These are phyloP conservation scores for Fraxinus sp. DNA, from an alignment of 305 asterid genomes.

Conservation along the genomic window DNA sequence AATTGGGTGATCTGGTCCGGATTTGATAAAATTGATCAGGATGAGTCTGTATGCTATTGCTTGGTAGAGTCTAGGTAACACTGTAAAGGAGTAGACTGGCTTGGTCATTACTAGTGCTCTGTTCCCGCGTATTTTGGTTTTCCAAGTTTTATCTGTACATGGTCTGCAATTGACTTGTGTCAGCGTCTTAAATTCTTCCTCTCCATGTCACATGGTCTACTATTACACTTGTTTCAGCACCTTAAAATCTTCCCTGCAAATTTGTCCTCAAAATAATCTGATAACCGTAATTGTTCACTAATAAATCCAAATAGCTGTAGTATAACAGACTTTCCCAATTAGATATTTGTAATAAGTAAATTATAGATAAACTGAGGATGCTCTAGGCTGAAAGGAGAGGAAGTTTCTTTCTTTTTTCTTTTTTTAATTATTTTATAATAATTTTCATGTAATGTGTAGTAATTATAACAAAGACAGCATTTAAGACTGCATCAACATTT, in stretches of 20 bases:
- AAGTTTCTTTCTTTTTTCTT: background rate
- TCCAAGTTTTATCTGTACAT: background rate
- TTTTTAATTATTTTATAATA: background rate
- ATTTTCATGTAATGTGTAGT: background rate
- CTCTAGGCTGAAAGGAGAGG: background rate
- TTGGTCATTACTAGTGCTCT: background rate
- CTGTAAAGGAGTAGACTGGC: background rate
- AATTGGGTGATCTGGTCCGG: background rate
- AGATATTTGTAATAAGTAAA: background rate
- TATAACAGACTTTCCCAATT: background rate
- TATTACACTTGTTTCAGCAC: conserved; percentile 13
- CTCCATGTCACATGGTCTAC: background rate
- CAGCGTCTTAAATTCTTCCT: conserved; percentile 15
- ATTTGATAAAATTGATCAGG: background rate
- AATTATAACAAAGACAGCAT: background rate
- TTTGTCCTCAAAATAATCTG: conserved; percentile 2
- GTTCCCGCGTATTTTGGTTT: background rate
- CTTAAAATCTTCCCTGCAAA: conserved; percentile 9
- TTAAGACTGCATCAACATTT: background rate
- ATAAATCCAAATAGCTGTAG: background rate
- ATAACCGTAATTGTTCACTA: background rate
- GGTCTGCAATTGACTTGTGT: conserved; percentile 1
- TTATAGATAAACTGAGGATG: background rate
- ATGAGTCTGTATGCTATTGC: background rate
- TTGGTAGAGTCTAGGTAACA: background rate